Base-by-base conservation (phyloP, 176 grass and related monocot species). In the Aegilops speltoides region DNA sequence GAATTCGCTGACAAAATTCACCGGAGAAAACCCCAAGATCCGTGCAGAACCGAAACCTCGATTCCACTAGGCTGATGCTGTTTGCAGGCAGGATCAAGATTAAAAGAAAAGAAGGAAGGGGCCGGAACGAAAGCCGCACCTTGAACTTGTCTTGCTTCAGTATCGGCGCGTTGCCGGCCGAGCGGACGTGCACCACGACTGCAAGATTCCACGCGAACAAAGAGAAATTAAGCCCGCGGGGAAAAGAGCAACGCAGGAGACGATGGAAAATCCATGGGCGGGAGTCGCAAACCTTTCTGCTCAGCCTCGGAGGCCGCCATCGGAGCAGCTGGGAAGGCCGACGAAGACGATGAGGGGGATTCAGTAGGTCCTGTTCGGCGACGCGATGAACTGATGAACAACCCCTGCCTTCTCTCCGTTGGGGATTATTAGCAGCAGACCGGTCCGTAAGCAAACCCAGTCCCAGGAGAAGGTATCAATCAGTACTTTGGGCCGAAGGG, bases 141-240 rank as follows among this genome's bases (percentile, higher is more conserved):
- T 91, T 94, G 78, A 97, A 97, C 62, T 97, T 97, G 34, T 84
- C 63, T 60, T 97, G 92, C 82, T 97, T 97, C 33, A 94, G 95
- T 23, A 94, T 93, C 24, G 95, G 95, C 24, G 86, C 92, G 57
- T 94, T 90, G 2, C 92, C 90, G n/a, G 95, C 91, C 25, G 90
- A 83, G 38, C 92, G 88, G 62, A 97, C 86, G 81, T 94, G 84
- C 76, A 94, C 90, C 81, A 97, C 95, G 28, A 94, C 90, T 97
- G 78, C 80, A 80, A 59, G 41, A 81, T 36, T 7, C 10, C 34
- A 13, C 8, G 25, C 11, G 59, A 59, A 64, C 5, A 79, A 10
- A 33, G 16, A 86, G 13, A 24, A 28, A 29, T 56, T 26, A 72
- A 29, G 13, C 54, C 7, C 19, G 54, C 2, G 54, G 54, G 7